These are phyloP conservation scores for Metrosideros polymorpha DNA, from an alignment of 441 rosid genomes.

Conservation along the genomic window DNA sequence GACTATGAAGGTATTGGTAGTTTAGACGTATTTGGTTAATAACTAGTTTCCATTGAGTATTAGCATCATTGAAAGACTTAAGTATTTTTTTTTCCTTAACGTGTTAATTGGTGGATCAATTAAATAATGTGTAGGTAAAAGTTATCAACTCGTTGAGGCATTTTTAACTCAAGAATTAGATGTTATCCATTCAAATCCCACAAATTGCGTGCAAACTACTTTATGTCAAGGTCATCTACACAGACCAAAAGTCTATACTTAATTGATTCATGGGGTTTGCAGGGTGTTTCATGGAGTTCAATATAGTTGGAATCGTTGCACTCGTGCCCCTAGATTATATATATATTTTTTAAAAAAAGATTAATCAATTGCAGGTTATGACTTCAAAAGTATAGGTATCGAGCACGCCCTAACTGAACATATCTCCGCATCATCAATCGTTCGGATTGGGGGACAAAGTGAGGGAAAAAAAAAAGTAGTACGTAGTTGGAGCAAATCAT, in stretches of 20 bases:
- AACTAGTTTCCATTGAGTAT: neutral
- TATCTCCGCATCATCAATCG: neutral
- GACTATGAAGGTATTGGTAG: too few species aligned
- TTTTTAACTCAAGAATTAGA: neutral
- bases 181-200: neutral
- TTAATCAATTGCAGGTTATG: neutral
- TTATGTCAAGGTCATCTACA: accelerated
- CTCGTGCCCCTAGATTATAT: neutral
- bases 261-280: neutral
- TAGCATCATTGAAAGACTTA: neutral
- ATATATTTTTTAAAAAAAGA: too few species aligned
- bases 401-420: neutral
- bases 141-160: neutral
- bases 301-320: neutral
- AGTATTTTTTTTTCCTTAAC: too few species aligned
- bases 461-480: neutral
- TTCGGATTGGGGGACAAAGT: neutral
- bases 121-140: too few species aligned
- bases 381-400: neutral
- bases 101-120: neutral
- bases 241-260: neutral
- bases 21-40: neutral
- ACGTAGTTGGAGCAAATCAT: neutral
- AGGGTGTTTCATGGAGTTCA: neutral
- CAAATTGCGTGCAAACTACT: neutral